phyloP scores from a whole-genome alignment of 345 rosid genomes.

The Brassica napus region Da-Ae NC_063450.1:49103001-49103500 shows the following conservation, averaged over 20 bases:
- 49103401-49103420: neutral
- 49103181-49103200: conserved; percentile 44
- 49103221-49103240: conserved; percentile 38
- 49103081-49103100: neutral
- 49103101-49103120: neutral
- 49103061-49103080: conserved; percentile 13
- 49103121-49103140: neutral
- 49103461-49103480: neutral
- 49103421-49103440: conserved; percentile 15
- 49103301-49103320: neutral
- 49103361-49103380: neutral
- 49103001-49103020: neutral
- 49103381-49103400: neutral
- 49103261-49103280: neutral
- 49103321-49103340: neutral
- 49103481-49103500: conserved; percentile 22
- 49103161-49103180: conserved; percentile 31
- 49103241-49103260: conserved; percentile 3
- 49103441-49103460: conserved; percentile 34
- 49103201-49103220: conserved; percentile 41
- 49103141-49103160: conserved; percentile 16
- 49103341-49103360: conserved; percentile 12
- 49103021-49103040: conserved; percentile 6
- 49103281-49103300: neutral
- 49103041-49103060: conserved; percentile 13